phyloP scores from a whole-genome alignment of 805 yeast species.

The Yarrowia sp. region DNA sequence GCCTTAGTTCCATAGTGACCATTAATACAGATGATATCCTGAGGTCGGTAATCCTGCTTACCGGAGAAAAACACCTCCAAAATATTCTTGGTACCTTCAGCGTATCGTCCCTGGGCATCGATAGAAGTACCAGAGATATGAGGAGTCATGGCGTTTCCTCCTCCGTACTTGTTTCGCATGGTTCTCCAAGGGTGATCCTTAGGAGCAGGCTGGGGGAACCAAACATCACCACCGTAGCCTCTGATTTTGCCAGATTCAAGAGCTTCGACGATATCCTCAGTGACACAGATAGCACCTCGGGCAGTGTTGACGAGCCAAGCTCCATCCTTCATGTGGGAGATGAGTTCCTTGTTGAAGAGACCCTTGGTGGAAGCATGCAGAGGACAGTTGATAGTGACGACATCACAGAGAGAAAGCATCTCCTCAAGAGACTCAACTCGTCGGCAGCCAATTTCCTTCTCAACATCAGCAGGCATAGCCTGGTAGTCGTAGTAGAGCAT shows the following conservation, averaged over 20 bases:
- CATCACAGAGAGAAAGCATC: slow-evolving; percentile 41
- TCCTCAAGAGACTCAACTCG: slow-evolving; percentile 49
- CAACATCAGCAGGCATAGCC: slow-evolving; percentile 50
- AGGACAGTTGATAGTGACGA: slow-evolving; percentile 50
- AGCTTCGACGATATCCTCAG: slow-evolving; percentile 47
- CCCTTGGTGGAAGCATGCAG: slow-evolving; percentile 54
- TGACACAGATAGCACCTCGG: slow-evolving; percentile 43
- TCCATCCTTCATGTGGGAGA: slow-evolving; percentile 34
- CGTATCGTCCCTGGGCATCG: slow-evolving; percentile 51
- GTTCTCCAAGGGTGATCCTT: slow-evolving; percentile 73
- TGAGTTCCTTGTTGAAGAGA: slow-evolving; percentile 45
- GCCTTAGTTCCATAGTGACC: slow-evolving; percentile 74
- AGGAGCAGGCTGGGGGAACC: slow-evolving; percentile 83
- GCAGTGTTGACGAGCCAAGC: neutral
- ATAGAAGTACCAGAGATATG: neutral
- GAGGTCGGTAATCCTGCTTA: slow-evolving; percentile 67
- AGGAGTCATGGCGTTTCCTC: neutral
- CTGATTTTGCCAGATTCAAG: slow-evolving; percentile 52
- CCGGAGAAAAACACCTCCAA: slow-evolving; percentile 60
- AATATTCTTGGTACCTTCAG: slow-evolving; percentile 65
- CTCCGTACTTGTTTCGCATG: slow-evolving; percentile 39
- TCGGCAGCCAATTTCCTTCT: slow-evolving; percentile 48
- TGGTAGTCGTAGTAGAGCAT: slow-evolving; percentile 75
- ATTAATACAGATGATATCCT: slow-evolving; percentile 66
- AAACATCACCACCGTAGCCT: slow-evolving; percentile 58